Base-by-base conservation (phyloP, 495 filamentous ascomycete species). In the Neurospora tetrasperma region DNA sequence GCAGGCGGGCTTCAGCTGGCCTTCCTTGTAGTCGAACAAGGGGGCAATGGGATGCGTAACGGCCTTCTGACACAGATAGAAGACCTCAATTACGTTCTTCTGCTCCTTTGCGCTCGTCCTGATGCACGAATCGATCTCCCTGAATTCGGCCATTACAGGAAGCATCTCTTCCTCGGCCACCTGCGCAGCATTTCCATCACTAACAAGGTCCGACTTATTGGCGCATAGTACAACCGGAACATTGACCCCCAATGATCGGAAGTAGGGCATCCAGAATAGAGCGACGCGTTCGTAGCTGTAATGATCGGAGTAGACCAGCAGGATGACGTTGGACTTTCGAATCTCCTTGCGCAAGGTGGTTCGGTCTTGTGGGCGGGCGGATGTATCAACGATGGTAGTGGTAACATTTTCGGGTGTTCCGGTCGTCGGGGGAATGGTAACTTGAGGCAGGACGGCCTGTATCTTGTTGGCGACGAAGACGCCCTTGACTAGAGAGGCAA, bases 231-330 rank as follows among this genome's bases (percentile, higher is more conserved):
- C 93, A 4, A 99, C 96, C 0, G 96, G 93, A n/a, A 99, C 94
- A 80, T 99, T 99, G 75, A 99, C 96, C 10, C 96, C 96, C 62
- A 99, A 88, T 10, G 94, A 97, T 66, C 96, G 91, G 82, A 99
- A 98, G 82, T 97, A 93, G 38, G 96, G 96, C 84, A 97, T 90
- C 96, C 96, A 99, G 80, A 98, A 99, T 20, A 99, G 83, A 18
- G 96, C 96, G 20, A 99, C 94, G 35, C 96, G 89, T 76, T 98
- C 96, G 87, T 98, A 98, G 86, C 94, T 97, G 81, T 98, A 99
- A 79, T 98, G 94, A 79, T 98, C 96, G 70, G 94, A 93, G 79
- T 98, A 99, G 42, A 98, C 94, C 16, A 99, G 88, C n/a, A 98
- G 85, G 71, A 99, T 98, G 69, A 97, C 95, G 79, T 97, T 98